Conservation (phyloP, 129 eudicot species). For the sunflower (Helianthus annuus) region DNA sequence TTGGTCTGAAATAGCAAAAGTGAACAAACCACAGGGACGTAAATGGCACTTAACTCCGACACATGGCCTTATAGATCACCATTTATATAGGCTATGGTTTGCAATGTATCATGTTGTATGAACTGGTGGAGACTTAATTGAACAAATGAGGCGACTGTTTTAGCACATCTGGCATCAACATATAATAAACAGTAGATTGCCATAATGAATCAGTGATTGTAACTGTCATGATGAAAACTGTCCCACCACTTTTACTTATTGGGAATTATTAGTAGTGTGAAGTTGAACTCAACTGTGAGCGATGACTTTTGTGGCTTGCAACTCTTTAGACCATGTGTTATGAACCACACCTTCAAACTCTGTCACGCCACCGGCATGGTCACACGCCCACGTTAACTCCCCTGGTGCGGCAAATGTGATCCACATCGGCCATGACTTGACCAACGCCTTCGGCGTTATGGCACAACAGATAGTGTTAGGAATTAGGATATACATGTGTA, state of each 20-base stretch:
- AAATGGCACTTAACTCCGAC: too few species aligned
- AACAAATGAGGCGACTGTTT: constrained; percentile 17
- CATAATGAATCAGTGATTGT: constrained; percentile 9
- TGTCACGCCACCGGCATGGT: too few species aligned
- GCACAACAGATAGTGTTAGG: too few species aligned
- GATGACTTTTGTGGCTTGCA: constrained; percentile 14
- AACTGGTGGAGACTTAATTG: constrained; percentile 20
- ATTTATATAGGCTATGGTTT: background rate
- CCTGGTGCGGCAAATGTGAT: too few species aligned
- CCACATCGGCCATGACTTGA: too few species aligned
- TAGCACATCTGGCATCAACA: constrained; percentile 14
- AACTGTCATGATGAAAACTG: constrained; percentile 18
- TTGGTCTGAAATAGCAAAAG: too few species aligned
- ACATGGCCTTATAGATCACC: background rate
- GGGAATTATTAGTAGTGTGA: constrained; percentile 11
- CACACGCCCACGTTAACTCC: too few species aligned
- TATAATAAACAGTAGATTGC: constrained; percentile 14
- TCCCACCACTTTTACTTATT: constrained; percentile 16
- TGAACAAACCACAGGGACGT: too few species aligned
- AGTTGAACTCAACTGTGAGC: constrained; percentile 7
- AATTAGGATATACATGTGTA: constrained; percentile 3
- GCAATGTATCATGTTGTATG: constrained; percentile 12
- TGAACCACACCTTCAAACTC: too few species aligned
- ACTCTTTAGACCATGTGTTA: too few species aligned
- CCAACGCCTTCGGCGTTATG: too few species aligned